These are phyloP conservation scores for Mortierella sp. DNA, from an alignment of 371 early-diverging fungal genomes.

Conservation along the genomic window DNA sequence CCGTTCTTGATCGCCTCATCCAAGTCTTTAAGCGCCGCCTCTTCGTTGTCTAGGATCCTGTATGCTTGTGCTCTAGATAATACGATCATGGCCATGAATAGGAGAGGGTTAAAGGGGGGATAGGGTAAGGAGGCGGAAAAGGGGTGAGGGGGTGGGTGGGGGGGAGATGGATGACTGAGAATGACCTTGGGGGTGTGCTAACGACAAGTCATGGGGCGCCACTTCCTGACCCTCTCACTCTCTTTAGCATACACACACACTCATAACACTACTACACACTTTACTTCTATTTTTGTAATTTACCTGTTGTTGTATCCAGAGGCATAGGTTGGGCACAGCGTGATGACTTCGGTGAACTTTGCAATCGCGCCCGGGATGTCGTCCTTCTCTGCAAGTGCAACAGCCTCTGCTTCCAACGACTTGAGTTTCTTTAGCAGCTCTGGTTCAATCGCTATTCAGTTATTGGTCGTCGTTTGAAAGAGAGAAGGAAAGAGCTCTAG, in stretches of 20 bases:
- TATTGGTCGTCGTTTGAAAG: too few relatives aligned
- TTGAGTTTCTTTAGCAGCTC: constrained; percentile 40
- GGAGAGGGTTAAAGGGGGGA: too few relatives aligned
- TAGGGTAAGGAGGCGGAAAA: too few relatives aligned
- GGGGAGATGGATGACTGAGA: too few relatives aligned
- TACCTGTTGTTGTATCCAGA: constrained; percentile 90
- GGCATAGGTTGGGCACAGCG: constrained; percentile 73
- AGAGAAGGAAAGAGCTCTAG: neutral
- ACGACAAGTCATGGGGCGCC: too few relatives aligned
- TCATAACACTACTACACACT: neutral
- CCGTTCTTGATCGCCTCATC: constrained; percentile 75
- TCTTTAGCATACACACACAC: neutral
- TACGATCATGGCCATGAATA: too few relatives aligned
- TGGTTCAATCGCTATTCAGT: constrained; percentile 33
- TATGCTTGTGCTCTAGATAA: constrained; percentile 78
- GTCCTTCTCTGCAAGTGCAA: constrained; percentile 48
- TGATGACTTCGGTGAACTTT: constrained; percentile 59
- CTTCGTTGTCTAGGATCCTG: constrained; percentile 67
- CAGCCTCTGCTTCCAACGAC: constrained; percentile 45
- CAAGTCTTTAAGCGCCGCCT: constrained; percentile 74
- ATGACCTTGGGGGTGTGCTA: too few relatives aligned
- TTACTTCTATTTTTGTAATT: neutral
- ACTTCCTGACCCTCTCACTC: too few relatives aligned
- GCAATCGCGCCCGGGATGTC: constrained; percentile 43
- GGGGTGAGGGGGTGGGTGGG: too few relatives aligned